phyloP scores from a whole-genome alignment of 176 grass and related monocot species.

The Aegilops sharonensis region DNA sequence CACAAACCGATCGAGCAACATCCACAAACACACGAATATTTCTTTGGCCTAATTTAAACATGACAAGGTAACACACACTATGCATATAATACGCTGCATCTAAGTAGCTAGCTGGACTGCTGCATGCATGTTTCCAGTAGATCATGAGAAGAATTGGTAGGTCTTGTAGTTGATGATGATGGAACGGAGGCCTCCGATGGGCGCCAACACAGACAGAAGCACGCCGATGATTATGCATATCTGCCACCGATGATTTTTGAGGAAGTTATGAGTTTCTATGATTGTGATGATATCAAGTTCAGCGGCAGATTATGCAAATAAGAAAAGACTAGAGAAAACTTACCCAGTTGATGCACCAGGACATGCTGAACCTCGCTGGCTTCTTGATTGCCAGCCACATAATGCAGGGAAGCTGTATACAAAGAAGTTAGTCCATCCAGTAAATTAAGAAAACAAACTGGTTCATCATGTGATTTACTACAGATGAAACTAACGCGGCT shows the following conservation, averaged over 20 bases:
- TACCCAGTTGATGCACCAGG: conserved; percentile 65
- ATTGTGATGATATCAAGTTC: background rate
- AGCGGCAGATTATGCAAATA: background rate
- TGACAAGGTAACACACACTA: background rate
- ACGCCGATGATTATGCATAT: conserved; percentile 49
- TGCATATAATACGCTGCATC: background rate
- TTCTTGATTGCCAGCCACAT: conserved; percentile 60
- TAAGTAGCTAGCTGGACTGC: background rate
- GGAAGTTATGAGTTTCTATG: no score
- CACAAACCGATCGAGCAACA: background rate
- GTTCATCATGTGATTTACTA: no score
- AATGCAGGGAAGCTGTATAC: conserved; percentile 57
- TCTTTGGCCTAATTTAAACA: background rate
- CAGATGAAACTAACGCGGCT: no score
- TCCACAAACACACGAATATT: background rate
- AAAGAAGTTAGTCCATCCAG: background rate
- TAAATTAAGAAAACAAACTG: no score
- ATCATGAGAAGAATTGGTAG: conserved; percentile 49
- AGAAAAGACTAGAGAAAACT: background rate
- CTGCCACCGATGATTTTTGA: background rate
- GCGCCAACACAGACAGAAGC: conserved; percentile 34
- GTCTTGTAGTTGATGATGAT: conserved; percentile 43
- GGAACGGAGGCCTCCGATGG: conserved; percentile 46
- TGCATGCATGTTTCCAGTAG: background rate
- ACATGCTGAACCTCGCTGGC: conserved; percentile 49